Conservation (phyloP, 2,329 filamentous ascomycete species). For the Alternaria atra region DNA sequence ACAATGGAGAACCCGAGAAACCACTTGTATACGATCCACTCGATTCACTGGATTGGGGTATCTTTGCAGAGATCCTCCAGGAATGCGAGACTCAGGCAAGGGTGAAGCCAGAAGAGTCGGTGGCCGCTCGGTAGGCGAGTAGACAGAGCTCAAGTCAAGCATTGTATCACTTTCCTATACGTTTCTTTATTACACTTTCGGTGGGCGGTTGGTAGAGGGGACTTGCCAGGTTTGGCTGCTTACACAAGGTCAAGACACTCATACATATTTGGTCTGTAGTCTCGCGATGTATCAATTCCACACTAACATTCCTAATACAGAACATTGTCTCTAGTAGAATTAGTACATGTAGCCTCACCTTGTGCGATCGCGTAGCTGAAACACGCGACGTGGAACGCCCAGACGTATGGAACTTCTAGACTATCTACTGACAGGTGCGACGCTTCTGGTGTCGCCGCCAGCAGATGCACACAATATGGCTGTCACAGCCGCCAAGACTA, state of each 20-base stretch:
- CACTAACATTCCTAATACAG: neutral
- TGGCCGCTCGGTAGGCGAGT: neutral
- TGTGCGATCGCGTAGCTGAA: neutral
- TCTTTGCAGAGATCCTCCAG: neutral
- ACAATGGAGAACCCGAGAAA: neutral
- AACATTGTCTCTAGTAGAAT: neutral
- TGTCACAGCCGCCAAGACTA: constrained; percentile 4
- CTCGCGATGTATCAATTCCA: neutral
- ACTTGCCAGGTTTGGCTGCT: too few relatives aligned
- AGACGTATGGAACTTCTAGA: neutral
- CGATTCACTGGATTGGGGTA: neutral
- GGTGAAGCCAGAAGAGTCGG: neutral
- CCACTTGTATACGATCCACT: neutral
- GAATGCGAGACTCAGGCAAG: neutral
- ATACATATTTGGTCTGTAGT: too few relatives aligned
- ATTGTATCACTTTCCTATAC: too few relatives aligned
- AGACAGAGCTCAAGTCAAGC: neutral
- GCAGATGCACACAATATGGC: neutral
- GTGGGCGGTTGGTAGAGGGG: too few relatives aligned
- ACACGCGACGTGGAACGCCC: neutral
- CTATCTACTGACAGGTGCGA: neutral
- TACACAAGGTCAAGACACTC: too few relatives aligned
- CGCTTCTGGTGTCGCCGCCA: neutral
- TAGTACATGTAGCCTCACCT: neutral
- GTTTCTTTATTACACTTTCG: too few relatives aligned